Base-by-base conservation (phyloP, 805 yeast species). In the Komagataella pseudopastoris region DNA sequence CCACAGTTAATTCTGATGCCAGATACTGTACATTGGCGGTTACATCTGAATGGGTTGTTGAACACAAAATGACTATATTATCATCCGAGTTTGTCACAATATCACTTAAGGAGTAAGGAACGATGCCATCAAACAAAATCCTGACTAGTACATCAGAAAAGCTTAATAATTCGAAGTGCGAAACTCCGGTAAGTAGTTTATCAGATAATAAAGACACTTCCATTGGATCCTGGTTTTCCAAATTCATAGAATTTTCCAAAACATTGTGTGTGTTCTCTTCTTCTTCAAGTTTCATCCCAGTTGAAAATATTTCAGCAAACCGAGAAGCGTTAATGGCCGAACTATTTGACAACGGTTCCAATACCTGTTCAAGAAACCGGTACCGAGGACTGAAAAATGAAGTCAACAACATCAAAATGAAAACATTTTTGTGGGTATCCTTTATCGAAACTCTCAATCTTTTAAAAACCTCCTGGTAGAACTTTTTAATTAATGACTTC, bases 11-110 rank as follows among this genome's bases (percentile, higher is more conserved):
- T 0, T 54, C 44, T 1, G 58, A 56, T 0, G 88, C 81, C 5
- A 77, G 53, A 36, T 64, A 62, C 36, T 70, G 70, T 2, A 89
- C 69, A 51, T 69, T 73, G 51, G 70, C 70, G 0, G 85, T 75
- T 0, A 91, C 81, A 63, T 90, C 97, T 53, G 68, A 72, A 2
- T 86, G 86, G 23, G 75, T 75, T 5, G 80, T 72, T 0, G 83
- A 75, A 20, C 81, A 76, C 23, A 87, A 56, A 16, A 86, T 62
- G 1, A 85, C 59, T 2, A 80, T 77, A 4, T 8, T 30, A 4
- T 30, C 39, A 30, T 12, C n/a, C 10, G 39, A 30, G 39, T 5
- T 30, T 30, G 39, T 30, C 6, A 14, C 39, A 30, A 30, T 30
- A 30, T 30, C 39, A 30, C 39, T 30, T 8, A 30, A 30, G 14